Percentiles rank a stretch among this genome's conserved stretches.
phyloP scores from a whole-genome alignment of 73 alveolate genomes.

The Stentor coeruleus region DNA sequence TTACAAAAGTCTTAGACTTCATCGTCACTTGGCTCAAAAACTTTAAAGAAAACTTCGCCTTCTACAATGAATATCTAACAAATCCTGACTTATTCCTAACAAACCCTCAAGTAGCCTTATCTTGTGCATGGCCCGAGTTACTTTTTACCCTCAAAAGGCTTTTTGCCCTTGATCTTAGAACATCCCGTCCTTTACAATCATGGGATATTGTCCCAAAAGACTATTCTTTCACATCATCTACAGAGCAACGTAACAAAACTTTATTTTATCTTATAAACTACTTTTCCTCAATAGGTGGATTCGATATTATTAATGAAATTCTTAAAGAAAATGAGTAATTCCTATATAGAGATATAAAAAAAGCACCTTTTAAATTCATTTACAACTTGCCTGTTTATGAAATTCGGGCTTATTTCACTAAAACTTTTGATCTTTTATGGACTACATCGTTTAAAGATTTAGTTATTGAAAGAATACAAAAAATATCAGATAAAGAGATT shows the following conservation, averaged over 20 bases:
- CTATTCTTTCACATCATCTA: not conserved
- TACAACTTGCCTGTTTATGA: not conserved
- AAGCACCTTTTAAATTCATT: conserved; percentile 17
- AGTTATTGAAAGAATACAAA: conserved; percentile 29
- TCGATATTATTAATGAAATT: not conserved
- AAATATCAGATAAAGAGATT: conserved; percentile 35
- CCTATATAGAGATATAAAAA: too few relatives aligned
- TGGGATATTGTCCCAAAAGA: not conserved
- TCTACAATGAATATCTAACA: conserved; percentile 21
- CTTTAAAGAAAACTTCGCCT: conserved; percentile 43
- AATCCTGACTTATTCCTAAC: conserved; percentile 29
- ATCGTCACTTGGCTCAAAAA: conserved; percentile 45
- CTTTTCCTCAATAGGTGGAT: conserved; percentile 6
- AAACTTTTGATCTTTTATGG: not conserved
- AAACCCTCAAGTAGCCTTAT: conserved; percentile 35
- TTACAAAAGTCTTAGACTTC: conserved; percentile 35
- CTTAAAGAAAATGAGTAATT: conserved; percentile 5
- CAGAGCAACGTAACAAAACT: not conserved
- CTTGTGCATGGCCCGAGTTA: conserved; percentile 40
- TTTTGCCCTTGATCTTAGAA: conserved; percentile 39
- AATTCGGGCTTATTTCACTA: not conserved
- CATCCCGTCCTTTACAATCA: not conserved
- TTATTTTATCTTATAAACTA: not conserved
- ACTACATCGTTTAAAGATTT: conserved; percentile 21
- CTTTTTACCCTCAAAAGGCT: conserved; percentile 34